Base-by-base conservation (phyloP, 108 stramenopile species). In the Cylindrotheca fusiformis region DNA sequence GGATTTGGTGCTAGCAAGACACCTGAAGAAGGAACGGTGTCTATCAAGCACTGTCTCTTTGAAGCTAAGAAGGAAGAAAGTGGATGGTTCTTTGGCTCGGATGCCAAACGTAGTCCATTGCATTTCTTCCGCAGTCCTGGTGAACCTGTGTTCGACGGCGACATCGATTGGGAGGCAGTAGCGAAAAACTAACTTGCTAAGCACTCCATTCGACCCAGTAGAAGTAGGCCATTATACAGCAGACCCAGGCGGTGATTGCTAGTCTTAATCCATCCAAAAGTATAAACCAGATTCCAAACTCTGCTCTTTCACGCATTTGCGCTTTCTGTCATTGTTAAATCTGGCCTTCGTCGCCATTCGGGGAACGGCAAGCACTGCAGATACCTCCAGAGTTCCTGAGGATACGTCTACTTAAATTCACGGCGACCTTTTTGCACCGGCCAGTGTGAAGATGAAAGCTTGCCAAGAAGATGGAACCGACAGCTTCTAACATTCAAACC, bases 61-160 rank as follows among this genome's bases (percentile, higher is more conserved):
- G 77, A 78, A 18, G 74, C 77, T 21, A 51, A 75, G 36, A 4
- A 29, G 21, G 60, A 59, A 17, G 32, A 54, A 18, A 63, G 67
- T 67, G 83, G 83, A 33, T 79, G 65, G 58, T 85, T 78, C 55
- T 85, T 74, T 68, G 83, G 83, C 12, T 76, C 74, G 21, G 83
- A 85, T 67, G 80, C 72, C 4, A 44, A 58, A 32, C 60, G 83
- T 29, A 66, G 63, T 47, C 83, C 77, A 27, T 58, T 78, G 12
- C 83, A 85, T 49, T 81, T 63, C 46, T 50, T 76, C 64, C 50
- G 83, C 24, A 81, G 79, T 79, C 83, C 80, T 5, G 83, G 83
- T 17, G 83, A 85, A 24, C 78, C 80, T 0, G 83, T 67, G 48
- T 81, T 65, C 58, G 78, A 85, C 67, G 83, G 83, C 18, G 18